Conservation (phyloP, 2,329 filamentous ascomycete genomes). For the Sarocladiaceae sp. region DNA sequence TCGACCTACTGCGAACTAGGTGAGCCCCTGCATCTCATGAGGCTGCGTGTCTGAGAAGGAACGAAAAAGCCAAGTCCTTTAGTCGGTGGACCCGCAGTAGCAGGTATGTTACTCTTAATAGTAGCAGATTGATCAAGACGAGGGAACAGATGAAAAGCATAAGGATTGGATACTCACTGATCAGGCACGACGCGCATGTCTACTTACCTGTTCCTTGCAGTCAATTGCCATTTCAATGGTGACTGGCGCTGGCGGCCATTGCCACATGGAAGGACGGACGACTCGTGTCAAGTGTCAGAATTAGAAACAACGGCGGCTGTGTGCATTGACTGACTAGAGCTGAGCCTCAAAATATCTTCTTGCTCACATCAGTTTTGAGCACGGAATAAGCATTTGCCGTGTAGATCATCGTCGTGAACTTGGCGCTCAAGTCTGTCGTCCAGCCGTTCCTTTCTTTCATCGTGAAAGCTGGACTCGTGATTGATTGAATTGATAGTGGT, state of each 20-base stretch:
- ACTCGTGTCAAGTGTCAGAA: slow-evolving; percentile 9
- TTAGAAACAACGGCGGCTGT: slow-evolving; percentile 5
- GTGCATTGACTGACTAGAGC: background rate
- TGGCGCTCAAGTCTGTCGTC: too few relatives aligned
- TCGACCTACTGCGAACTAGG: background rate
- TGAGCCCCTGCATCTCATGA: background rate
- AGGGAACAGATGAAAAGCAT: too few relatives aligned
- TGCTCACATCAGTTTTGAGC: too few relatives aligned
- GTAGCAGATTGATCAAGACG: background rate
- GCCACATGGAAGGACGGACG: background rate
- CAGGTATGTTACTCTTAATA: background rate
- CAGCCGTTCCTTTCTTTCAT: too few relatives aligned
- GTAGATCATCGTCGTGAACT: too few relatives aligned
- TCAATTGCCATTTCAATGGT: background rate
- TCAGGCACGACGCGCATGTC: too few relatives aligned
- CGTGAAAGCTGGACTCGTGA: too few relatives aligned
- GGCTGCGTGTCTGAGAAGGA: background rate
- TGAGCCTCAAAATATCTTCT: too few relatives aligned
- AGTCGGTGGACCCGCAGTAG: background rate
- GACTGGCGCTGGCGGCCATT: background rate
- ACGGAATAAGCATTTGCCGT: too few relatives aligned
- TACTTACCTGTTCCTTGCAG: background rate
- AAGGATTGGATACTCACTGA: too few relatives aligned
- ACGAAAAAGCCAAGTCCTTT: slow-evolving; percentile 6
- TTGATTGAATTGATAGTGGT: too few relatives aligned